A percentile compares a stretch with the other conserved stretches of the same genome.
These are phyloP conservation scores for Trametes coccinea DNA, from an alignment of 768 basidiomycete species.

Conservation along the genomic window DNA sequence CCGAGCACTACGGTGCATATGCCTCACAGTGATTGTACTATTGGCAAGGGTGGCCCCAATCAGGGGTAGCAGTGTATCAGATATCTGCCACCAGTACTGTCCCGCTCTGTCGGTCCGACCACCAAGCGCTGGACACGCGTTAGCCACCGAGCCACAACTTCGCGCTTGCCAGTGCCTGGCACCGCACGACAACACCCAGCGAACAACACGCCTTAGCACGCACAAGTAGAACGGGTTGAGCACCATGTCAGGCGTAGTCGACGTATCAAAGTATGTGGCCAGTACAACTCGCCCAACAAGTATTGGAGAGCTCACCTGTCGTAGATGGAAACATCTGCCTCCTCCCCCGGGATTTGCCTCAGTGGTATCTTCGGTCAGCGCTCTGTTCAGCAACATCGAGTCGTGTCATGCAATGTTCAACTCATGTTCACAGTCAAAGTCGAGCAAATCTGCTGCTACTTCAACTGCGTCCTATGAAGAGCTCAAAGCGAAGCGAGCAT, in stretches of 20 bases:
- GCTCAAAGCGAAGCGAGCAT: constrained; percentile 78
- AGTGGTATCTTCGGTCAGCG: constrained; percentile 38
- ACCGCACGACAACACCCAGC: too few species aligned
- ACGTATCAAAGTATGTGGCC: constrained; percentile 23
- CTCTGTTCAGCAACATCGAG: background rate
- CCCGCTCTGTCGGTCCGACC: constrained; percentile 4
- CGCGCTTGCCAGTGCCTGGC: too few species aligned
- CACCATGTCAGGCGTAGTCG: background rate
- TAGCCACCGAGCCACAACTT: background rate
- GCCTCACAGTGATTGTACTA: too few species aligned
- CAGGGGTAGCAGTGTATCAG: too few species aligned
- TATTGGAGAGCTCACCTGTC: background rate
- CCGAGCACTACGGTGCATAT: too few species aligned
- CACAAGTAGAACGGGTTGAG: background rate
- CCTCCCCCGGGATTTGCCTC: constrained; percentile 70
- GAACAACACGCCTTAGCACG: too few species aligned
- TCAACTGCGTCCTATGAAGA: constrained; percentile 55
- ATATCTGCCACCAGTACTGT: too few species aligned
- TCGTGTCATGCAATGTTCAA: background rate
- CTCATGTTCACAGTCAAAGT: constrained; percentile 41
- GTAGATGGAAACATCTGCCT: constrained; percentile 63
- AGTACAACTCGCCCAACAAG: background rate
- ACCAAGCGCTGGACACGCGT: too few species aligned
- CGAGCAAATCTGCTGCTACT: constrained; percentile 36
- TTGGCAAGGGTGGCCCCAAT: too few species aligned